Base-by-base conservation (phyloP, 257 asterid species). In the Scutellaria galericulata region DNA sequence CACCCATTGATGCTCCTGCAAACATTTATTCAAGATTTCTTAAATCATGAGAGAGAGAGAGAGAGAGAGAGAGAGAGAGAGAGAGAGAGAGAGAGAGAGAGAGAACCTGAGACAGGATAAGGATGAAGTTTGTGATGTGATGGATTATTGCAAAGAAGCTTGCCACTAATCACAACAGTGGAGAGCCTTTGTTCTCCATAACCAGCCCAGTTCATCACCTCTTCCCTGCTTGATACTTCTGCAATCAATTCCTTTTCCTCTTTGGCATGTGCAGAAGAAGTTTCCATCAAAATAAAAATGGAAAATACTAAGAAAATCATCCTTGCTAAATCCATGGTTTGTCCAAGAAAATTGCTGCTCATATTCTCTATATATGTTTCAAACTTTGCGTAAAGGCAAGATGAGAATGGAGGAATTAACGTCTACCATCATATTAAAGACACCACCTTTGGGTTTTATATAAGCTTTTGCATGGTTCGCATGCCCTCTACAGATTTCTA, bases 151-250 rank as follows among this genome's bases (percentile, higher is more conserved):
- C 94, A 90, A 35, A 86, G 77, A 75, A 88, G 80, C 57, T 81
- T 87, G 50, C 96, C 98, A 24, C 44, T 12, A 31, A 90, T 68
- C 0, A 84, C 79, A 35, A 90, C 95, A 7, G 85, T 87, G 11
- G 95, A 90, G 53, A 88, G 92, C 76, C 78, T 79, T 9, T 85
- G 86, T 76, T 84, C 86, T 0, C 92, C 89, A 63, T 86, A 86
- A 15, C 83, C 86, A 31, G 77, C 83, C 86, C 84, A 81, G 9
- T 66, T 59, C 71, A 78, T 79, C 64, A 73, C 51, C 66, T 77
- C 77, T 0, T 75, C 77, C 64, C 84, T 71, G 37, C 37, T 31
- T 4, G 5, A 31, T 31, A 31, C 4, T 31, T 31, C 37, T 31
- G 37, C 37, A 1, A 31, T 31, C 37, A 31, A 31, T 31, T 63